Evolutionary conservation across 352 stramenopile species (phyloP), one percentile per base, ranked within the genome.

Genomic region (Ophiocytium majus): DNA sequence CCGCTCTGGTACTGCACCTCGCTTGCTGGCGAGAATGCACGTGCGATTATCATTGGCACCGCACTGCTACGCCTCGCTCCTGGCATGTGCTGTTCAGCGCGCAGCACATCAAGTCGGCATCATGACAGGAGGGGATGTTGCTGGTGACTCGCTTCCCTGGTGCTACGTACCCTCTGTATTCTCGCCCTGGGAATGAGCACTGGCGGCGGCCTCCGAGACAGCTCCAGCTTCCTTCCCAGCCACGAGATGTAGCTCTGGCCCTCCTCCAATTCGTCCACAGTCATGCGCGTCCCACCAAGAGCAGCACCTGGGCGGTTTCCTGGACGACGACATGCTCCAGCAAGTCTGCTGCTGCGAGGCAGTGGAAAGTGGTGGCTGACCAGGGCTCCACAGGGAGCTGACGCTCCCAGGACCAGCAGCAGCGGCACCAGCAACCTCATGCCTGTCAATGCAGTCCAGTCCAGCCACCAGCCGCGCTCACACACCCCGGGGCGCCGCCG

Each of bases 171-270:
- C 75, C 85, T 83, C 43, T 78, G 50, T 57, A 88, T 36, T n/a
- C 76, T 28, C 5, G 85, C 71, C 49, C 85, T 76, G n/a, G 80
- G 49, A 76, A 88, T 86, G 76, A 83, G 87, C 19, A 88, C 63
- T 32, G 82, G 63, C 34, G 81, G 75, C 0, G 85, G 85, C 49
- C 85, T 79, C 63, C 75, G 76, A 5, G 81, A 36, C 33, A 85
- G 85, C 71, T 88, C 85, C 10, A 88, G 17, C 66, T 87, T 86
- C 10, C 82, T 33, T n/a, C 75, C 63, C 33, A 88, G 28, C 85
- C 80, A 86, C 0, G 32, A 33, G 23, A 86, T 0, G 79, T 79
- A 86, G 28, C 79, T 81, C 17, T 81, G 75, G 5, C 75, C 75
- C 10, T 81, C 75, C 5, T 81, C 75, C 1, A 36, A 9, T 9